Base-by-base conservation (phyloP, 805 yeast genomes). In the Allodekkera sacchari region DNA sequence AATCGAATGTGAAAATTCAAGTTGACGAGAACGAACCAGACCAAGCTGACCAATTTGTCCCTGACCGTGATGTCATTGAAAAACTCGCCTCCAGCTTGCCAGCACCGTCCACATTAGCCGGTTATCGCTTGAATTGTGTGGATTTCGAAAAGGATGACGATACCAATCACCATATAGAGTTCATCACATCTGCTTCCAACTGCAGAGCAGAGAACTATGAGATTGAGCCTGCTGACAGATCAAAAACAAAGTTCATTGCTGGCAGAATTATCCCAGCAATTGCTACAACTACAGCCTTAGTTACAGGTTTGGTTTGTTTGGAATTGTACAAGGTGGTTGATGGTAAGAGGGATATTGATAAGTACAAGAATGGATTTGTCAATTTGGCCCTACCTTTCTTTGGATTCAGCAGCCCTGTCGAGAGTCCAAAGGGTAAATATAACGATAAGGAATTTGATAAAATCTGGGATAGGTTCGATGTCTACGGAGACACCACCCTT, bases 101-200 rank as follows among this genome's bases (percentile, higher is more conserved):
- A 18, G 75, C 83, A 33, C 95, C 96, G 24, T 75, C 94, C 2
- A 66, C 88, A 1, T 61, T 92, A 50, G 94, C 89, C 5, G 96
- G 95, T 3, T 88, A 81, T 63, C 71, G 94, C 53, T 66, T 92
- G 47, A 66, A 54, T 20, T 88, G 95, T n/a, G 92, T 81, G 29
- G 97, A 88, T 45, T 92, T 92, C 55, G 99, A 92, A 63, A 92
- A 92, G 62, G 99, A 92, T 62, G 98, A 92, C 57, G 99, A 92
- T 55, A 59, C 92, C 7, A 92, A 92, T 56, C 95, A 85, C 53
- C 99, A 92, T 59, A 89, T 92, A 47, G 95, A 89, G 55, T 92
- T 92, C 58, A 92, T 92, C 46, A 67, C 89, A 12, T 94, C 97
- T 14, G 95, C 96, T 15, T 89, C 97, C 3, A 92, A 92, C 57